These are phyloP conservation scores for Pyrenula aspistea DNA, from an alignment of 495 filamentous ascomycete species.

Conservation along the genomic window DNA sequence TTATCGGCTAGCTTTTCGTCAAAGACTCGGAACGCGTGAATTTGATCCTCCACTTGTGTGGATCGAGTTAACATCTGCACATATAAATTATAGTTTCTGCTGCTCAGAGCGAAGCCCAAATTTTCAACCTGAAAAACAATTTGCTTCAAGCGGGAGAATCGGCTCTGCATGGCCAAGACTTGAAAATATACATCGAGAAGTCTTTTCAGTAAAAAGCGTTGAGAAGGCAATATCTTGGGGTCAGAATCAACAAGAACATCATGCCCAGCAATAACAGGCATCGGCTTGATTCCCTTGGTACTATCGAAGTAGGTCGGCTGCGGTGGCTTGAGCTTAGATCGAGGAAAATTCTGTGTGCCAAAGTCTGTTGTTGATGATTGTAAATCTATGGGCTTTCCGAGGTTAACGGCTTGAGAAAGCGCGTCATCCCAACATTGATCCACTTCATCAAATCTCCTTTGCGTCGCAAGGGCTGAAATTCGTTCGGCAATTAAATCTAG, in stretches of 20 bases:
- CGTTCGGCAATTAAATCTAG: constrained; percentile 48
- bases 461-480: constrained; percentile 49
- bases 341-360: constrained; percentile 4
- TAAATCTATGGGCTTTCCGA: constrained; percentile 20
- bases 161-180: constrained; percentile 32
- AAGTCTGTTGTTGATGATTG: constrained; percentile 1
- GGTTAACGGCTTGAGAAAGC: constrained; percentile 33
- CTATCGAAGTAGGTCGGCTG: constrained; percentile 5
- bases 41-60: constrained; percentile 14
- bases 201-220: constrained; percentile 44
- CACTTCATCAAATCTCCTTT: constrained; percentile 43
- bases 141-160: constrained; percentile 31
- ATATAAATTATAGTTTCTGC: constrained; percentile 37
- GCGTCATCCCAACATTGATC: constrained; percentile 54
- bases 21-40: constrained; percentile 52
- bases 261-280: background rate
- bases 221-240: constrained; percentile 25
- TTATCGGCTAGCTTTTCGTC: constrained; percentile 43
- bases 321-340: constrained; percentile 4
- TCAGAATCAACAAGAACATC: background rate
- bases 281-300: background rate
- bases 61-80: constrained; percentile 37
- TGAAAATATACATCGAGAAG: constrained; percentile 50
- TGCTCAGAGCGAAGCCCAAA: constrained; percentile 56
- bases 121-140: constrained; percentile 37